A percentile compares a stretch with the other conserved stretches of the same genome.
Evolutionary conservation across 495 filamentous ascomycete genomes (phyloP).

Genomic region (Halenospora varia): DNA sequence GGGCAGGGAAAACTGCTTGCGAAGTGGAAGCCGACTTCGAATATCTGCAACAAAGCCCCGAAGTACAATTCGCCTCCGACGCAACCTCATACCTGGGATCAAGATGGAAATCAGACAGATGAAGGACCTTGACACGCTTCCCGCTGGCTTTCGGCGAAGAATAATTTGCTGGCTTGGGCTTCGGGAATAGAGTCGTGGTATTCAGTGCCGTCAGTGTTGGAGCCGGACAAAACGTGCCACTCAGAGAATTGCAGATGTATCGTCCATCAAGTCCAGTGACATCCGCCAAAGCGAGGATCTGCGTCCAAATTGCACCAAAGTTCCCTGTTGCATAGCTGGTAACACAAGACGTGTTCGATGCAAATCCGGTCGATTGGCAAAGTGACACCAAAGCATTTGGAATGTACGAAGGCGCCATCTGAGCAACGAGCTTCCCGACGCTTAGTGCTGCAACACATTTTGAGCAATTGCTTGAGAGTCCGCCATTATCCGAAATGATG

Average conservation of each 20-base stretch:
- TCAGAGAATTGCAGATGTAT: conserved; percentile 53
- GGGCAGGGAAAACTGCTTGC: conserved; percentile 38
- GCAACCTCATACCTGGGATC: conserved; percentile 52
- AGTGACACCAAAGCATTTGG: conserved; percentile 47
- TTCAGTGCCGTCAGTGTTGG: conserved; percentile 42
- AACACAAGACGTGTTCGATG: conserved; percentile 40
- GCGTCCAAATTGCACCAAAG: conserved; percentile 54
- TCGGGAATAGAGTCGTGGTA: conserved; percentile 45
- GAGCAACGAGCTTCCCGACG: conserved; percentile 46
- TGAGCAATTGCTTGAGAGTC: conserved; percentile 39
- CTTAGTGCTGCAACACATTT: conserved; percentile 48
- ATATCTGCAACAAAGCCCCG: conserved; percentile 51
- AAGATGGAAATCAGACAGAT: conserved; percentile 57
- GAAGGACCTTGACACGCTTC: conserved; percentile 53
- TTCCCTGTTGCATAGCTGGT: conserved; percentile 38
- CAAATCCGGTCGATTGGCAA: conserved; percentile 42
- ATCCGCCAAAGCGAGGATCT: conserved; percentile 51
- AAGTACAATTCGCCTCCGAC: conserved; percentile 53
- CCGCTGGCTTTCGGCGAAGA: conserved; percentile 42
- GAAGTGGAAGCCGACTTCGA: conserved; percentile 28
- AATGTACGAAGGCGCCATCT: conserved; percentile 41
- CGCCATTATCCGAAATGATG: conserved; percentile 39
- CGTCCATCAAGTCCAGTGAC: conserved; percentile 51
- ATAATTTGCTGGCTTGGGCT: conserved; percentile 47
- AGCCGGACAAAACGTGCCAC: conserved; percentile 41